Evolutionary conservation across 208 protist genomes (phyloP), one percentile per base, ranked within the genome.

Genomic region (Lotmaria passim): DNA sequence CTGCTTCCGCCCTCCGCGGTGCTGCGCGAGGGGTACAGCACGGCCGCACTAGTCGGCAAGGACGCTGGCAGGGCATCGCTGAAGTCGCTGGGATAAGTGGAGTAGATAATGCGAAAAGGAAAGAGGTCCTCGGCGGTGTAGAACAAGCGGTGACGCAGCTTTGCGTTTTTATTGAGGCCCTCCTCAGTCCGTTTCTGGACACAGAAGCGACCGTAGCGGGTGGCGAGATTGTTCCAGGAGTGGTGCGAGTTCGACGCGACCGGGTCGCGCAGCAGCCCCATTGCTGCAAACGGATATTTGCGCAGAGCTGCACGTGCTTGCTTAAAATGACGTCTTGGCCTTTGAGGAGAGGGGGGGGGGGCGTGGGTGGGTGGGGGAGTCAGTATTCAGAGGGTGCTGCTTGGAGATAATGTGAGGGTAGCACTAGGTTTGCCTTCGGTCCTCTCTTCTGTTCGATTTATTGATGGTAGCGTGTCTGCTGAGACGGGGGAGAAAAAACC

Each of bases 101-200:
- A 76, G 58, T 73, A 82, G 36, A 87, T 87, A 50, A 86, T 85
- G 21, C 79, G 80, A 41, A 80, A 85, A 3, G 43, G 60, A 14
- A 34, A 55, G 23, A 78, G 33, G 47, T 80, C 81, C 7, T 61
- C 64, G 3, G 43, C 44, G 1, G 57, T 14, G 64, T 70, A 70
- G 8, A 63, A 41, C 31, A 63, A 50, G 7, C 77, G 75, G 41
- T 82, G 69, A 31, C n/a, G 36, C n/a, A 78, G 33, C 15, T 68
- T 60, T 43, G 61, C 69, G 51, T 81, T 86, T 36, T 85, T 82
- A 36, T 6, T 34, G 21, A 74, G 21, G 34, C 76, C 77, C n/a
- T 69, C 75, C 2, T 48, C 52, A 0, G 78, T 85, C 28, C 80
- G 78, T 44, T 75, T 58, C 73, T 87, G 78, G 8, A 91, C 77